Conservation (phyloP, 2,329 filamentous ascomycete species). For the Orbilia blumenaviensis region DNA sequence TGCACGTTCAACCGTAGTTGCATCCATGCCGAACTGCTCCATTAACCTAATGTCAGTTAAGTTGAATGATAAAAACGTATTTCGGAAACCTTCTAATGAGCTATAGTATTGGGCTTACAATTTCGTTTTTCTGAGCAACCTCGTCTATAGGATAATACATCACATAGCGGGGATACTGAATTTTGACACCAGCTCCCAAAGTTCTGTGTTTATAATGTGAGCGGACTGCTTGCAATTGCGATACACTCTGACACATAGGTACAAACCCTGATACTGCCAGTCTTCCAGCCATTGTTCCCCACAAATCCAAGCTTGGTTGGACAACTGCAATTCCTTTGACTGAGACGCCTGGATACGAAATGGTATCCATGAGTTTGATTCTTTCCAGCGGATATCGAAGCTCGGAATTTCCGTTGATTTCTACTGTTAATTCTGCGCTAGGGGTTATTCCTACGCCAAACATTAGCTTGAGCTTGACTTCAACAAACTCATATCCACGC, state of each 20-base stretch:
- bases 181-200: neutral
- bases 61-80: no score
- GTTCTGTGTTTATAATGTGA: neutral
- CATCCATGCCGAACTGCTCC: neutral
- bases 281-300: conserved; percentile 10
- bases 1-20: neutral
- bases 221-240: neutral
- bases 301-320: conserved; percentile 56
- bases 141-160: conserved; percentile 7
- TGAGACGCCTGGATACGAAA: conserved; percentile 57
- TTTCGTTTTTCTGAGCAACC: neutral
- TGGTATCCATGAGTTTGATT: conserved; percentile 55
- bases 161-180: neutral
- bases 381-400: conserved; percentile 45
- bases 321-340: conserved; percentile 59
- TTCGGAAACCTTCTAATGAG: no score
- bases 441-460: conserved; percentile 16
- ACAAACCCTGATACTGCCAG: conserved; percentile 35
- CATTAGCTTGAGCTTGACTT: neutral
- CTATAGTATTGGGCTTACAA: no score
- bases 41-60: conserved; percentile 32
- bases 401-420: conserved; percentile 49
- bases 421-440: conserved; percentile 27
- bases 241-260: neutral
- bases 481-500: no score